phyloP scores from a whole-genome alignment of 139 green algal genomes.

The Eudorina sp. region DNA sequence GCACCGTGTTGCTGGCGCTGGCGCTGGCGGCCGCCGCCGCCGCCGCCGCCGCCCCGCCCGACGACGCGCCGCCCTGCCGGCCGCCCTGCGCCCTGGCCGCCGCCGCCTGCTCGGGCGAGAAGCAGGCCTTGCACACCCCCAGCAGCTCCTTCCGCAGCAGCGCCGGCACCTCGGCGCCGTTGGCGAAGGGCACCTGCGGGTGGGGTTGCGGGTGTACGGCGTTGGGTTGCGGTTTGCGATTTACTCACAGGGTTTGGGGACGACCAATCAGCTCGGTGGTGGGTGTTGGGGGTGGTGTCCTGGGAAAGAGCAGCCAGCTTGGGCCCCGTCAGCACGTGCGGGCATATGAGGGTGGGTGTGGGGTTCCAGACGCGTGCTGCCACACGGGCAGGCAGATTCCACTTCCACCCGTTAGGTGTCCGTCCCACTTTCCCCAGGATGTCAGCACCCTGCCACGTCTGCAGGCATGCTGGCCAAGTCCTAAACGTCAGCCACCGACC shows the following conservation, averaged over 20 bases:
- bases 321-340: no score
- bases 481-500: no score
- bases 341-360: no score
- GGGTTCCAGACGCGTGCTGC: no score
- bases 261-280: no score
- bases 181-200: constrained; percentile 62
- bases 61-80: background rate
- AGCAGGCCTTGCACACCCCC: constrained; percentile 88
- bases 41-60: background rate
- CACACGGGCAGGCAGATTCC: no score
- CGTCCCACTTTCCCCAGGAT: no score
- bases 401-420: no score
- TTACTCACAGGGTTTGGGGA: background rate
- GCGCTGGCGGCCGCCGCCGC: background rate
- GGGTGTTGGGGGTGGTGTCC: no score
- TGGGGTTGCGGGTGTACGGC: background rate
- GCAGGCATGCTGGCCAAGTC: no score
- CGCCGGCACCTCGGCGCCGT: constrained; percentile 76
- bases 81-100: background rate
- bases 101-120: constrained; percentile 48
- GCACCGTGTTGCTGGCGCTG: background rate
- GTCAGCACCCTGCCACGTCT: no score
- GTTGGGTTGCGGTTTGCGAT: background rate
- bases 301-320: no score
- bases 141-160: constrained; percentile 89